Conservation (phyloP, 768 basidiomycete genomes). For the Dioszegia crocea region DNA sequence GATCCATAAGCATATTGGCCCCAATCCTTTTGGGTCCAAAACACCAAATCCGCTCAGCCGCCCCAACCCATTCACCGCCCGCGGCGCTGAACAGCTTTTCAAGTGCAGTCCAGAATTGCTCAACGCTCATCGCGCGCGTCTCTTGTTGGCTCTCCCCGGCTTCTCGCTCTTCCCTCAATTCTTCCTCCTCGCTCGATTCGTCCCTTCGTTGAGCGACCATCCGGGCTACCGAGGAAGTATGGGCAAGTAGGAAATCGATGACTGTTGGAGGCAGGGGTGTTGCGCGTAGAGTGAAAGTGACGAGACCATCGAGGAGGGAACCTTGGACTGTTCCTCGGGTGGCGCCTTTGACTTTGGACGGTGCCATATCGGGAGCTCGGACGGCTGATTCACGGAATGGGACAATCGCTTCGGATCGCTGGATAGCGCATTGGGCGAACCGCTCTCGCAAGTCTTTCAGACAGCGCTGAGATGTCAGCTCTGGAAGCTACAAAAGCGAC, state of each 20-base stretch:
- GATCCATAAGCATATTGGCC: slow-evolving; percentile 79
- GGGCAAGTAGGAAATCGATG: slow-evolving; percentile 71
- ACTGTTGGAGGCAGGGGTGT: slow-evolving; percentile 69
- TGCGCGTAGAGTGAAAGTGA: slow-evolving; percentile 80
- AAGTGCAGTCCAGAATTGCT: slow-evolving; percentile 76
- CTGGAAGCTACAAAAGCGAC: neutral
- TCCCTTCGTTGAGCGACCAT: slow-evolving; percentile 55
- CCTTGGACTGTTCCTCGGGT: slow-evolving; percentile 74
- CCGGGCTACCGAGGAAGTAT: slow-evolving; percentile 60
- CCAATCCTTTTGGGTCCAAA: slow-evolving; percentile 87
- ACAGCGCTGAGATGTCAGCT: slow-evolving; percentile 66
- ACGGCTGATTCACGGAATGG: slow-evolving; percentile 95
- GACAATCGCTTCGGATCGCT: slow-evolving; percentile 90
- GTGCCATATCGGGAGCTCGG: slow-evolving; percentile 67
- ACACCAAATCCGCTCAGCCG: slow-evolving; percentile 73
- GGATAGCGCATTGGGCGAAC: slow-evolving; percentile 88
- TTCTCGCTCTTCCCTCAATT: slow-evolving; percentile 52
- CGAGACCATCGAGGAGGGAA: slow-evolving; percentile 63
- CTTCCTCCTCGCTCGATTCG: slow-evolving; percentile 28
- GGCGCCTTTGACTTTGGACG: slow-evolving; percentile 66
- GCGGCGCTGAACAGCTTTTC: slow-evolving; percentile 61
- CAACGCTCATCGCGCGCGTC: slow-evolving; percentile 62
- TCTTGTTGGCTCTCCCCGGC: slow-evolving; percentile 62
- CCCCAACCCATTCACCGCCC: slow-evolving; percentile 72
- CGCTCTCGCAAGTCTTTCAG: slow-evolving; percentile 92